phyloP scores from a whole-genome alignment of 1,284 basidiomycete genomes.

The Melampsora americana region DNA sequence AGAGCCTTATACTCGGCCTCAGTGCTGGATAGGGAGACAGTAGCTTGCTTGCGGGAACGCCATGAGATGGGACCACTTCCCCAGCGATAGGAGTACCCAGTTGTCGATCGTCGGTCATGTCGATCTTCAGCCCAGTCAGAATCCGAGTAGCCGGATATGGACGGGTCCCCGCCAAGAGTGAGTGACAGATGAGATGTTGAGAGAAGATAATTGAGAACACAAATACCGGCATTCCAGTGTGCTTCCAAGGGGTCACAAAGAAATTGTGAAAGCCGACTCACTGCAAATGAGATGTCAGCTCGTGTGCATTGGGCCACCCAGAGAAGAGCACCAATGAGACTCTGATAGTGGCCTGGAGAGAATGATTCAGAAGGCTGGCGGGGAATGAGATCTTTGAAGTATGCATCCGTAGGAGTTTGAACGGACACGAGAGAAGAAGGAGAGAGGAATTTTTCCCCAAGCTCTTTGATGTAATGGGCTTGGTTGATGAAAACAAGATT shows the following conservation, averaged over 20 bases:
- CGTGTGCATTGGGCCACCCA: too few species aligned
- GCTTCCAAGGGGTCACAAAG: background rate
- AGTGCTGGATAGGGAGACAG: conserved; percentile 11
- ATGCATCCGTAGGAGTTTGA: too few species aligned
- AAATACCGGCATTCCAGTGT: background rate
- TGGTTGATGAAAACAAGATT: too few species aligned
- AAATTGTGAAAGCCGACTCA: too few species aligned
- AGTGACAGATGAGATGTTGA: background rate
- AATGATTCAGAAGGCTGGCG: background rate
- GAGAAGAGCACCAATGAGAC: too few species aligned
- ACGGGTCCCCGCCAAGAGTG: background rate
- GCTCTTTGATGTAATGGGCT: too few species aligned
- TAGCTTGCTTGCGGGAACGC: conserved; percentile 10
- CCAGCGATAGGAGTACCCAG: background rate
- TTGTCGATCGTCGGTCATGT: background rate
- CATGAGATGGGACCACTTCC: conserved; percentile 7
- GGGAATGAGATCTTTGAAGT: background rate
- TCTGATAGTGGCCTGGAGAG: background rate
- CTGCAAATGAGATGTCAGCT: too few species aligned
- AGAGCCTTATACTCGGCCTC: background rate
- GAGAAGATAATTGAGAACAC: conserved; percentile 4
- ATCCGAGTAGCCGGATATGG: conserved; percentile 11
- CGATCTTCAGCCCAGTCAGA: conserved; percentile 12
- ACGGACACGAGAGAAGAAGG: too few species aligned
- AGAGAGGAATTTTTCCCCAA: too few species aligned